Evolutionary conservation across 768 basidiomycete genomes (phyloP), one percentile per base, ranked within the genome.

Genomic region (Suillus plorans): DNA sequence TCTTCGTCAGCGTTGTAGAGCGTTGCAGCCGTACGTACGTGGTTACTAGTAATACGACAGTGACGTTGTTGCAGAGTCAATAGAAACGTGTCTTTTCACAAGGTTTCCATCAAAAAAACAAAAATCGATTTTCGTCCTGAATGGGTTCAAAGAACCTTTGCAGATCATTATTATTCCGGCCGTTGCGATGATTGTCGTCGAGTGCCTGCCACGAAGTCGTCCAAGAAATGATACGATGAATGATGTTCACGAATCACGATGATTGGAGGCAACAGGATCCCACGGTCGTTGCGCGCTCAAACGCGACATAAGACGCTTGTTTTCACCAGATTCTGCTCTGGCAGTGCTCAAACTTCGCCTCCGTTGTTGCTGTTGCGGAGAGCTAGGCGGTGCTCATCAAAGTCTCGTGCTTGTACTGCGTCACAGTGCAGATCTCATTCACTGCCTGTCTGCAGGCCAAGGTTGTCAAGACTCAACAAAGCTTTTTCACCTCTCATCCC

Each of bases 121-220:
- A 16, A 34, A 20, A 3, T 20, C 10, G 10, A 55, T 13, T 34
- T 34, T n/a, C 31, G 18, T 34, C 53, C 36, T 55, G 31, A 36
- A 55, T n/a, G 34, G 53, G 53, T 55, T 36, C 53, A 34, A 34
- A 36, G 53, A 55, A n/a, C 53, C 53, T 53, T 52, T 16, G 53
- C 53, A 36, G 34, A 55, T 55, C 53, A n/a, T 36, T n/a, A 20
- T 53, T 10, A 31, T 52, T 18, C 8, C 14, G 14, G 16, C 20
- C 52, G 20, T 52, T 28, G 28, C 25, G 50, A 52, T 34, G 31
- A 34, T 55, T 12, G 20, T 55, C 10, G 53, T 34, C 12, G 20
- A 55, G 53, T 55, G 20, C 53, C 31, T 36, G 20, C 31, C 31
- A 31, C 34, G 20, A 55, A 37, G 53, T 55, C 20, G 53, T 14